Evolutionary conservation across 495 filamentous ascomycete species (phyloP), one percentile per base, ranked within the genome.

Genomic region (Penicillium pancosmium): DNA sequence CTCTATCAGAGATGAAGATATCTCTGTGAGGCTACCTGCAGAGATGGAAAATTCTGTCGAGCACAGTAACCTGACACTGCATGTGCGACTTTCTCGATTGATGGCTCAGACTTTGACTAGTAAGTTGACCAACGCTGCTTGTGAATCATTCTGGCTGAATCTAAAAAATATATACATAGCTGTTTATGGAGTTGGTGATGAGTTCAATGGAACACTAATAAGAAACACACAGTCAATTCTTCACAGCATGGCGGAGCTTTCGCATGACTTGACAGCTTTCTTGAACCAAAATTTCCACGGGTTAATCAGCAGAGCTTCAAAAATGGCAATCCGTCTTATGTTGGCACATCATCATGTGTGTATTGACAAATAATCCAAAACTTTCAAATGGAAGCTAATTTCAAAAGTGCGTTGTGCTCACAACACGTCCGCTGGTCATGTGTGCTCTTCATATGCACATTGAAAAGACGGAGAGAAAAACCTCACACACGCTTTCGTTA

Each of bases 1-100:
- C 54, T 68, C 66, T 4, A 69, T 77, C 9, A 56, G 68, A 54
- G 73, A 77, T 43, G 73, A 75, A 35, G 74, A 77, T 50, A 75
- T 77, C 38, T 74, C 71, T 15, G 73, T 70, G 4, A 64, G 56
- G 18, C 51, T 75, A 9, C 71, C 71, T 12, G 65, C 71, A 23
- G 62, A 71, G 18, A 58, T 66, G 11, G 56, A 63, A n/a, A 36
- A 54, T 43, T 69, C 68, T 1, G 61, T 71, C 6, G 66, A 73
- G 44, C 55, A 70, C 27, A 57, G 65, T 7, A 70, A 67, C 15
- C 38, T 73, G 16, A 71, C 70, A 25, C 56, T 73, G 5, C 70
- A 73, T 52, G 68, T 73, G 12, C 60, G 66, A 13, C 60, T 73
- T 35, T 66, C 68, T 5, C 61, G 67, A 4, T 50, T 73, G 5